Evolutionary conservation across 257 asterid species (phyloP), one percentile per base, ranked within the genome.

Genomic region (Primulina tabacum): DNA sequence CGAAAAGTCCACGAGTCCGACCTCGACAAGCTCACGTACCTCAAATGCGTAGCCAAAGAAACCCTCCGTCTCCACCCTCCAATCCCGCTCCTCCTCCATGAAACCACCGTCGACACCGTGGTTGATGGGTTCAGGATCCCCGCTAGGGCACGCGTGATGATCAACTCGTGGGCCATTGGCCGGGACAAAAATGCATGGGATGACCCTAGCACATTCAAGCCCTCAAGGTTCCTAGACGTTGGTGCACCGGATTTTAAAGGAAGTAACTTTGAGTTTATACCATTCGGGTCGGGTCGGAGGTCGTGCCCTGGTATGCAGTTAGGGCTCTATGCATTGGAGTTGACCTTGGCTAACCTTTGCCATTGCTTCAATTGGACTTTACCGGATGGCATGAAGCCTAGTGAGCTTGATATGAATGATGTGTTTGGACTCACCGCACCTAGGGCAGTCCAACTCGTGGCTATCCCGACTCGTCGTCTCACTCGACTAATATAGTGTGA

Each of bases 51-150:
- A 24, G 62, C 76, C 63, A 82, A 82, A 18, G 86, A 82, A 67
- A 82, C 86, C 0, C 83, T 82, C 55, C 81, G 83, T 9, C 83
- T 82, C 71, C 82, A 82, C 75, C 86, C 86, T 29, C 79, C 81
- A 6, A 78, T 78, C 68, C 86, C 83, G 1, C 79, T 75, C 35
- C 81, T 82, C 72, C 79, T 82, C 61, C 85, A 81, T 24, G 85
- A 81, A 73, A 75, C 85, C 5, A 12, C 81, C 83, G 1, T 24
- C 26, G 26, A 24, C 26, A 24, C 26, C 26, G 1, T 24, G 26
- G 26, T 24, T 24, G 26, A 24, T 24, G 26, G 26, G 26, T 24
- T 24, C 26, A 24, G 26, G 26, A 24, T 24, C 1, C 26, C 26
- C 1, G 71, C 71, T 30, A 55, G 8, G 34, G 59, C 83, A 4